Evolutionary conservation across 2,329 filamentous ascomycete species (phyloP).

Genomic region (Zymoseptoria ardabiliae): DNA sequence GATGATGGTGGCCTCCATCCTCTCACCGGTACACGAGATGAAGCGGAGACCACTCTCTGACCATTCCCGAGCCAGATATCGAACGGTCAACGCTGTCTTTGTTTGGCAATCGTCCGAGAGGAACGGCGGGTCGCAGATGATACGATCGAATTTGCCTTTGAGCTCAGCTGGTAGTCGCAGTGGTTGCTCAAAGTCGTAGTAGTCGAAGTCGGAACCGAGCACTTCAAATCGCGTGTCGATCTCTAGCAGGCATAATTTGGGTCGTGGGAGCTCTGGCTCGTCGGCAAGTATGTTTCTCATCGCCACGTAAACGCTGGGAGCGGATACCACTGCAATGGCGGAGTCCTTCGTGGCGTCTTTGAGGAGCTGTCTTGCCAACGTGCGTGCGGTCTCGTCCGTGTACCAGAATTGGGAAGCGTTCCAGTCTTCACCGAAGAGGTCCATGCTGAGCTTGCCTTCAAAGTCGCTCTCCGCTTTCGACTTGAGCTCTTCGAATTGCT

Average conservation of each 20-base stretch:
- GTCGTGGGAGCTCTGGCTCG: constrained; percentile 33
- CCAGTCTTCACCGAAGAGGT: constrained; percentile 72
- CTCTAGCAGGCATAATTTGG: constrained; percentile 61
- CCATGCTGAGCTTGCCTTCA: constrained; percentile 49
- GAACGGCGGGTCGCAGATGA: constrained; percentile 74
- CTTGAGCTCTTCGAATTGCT: constrained; percentile 63
- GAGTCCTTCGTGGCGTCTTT: constrained; percentile 48
- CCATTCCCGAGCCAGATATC: constrained; percentile 59
- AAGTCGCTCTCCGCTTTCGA: constrained; percentile 51
- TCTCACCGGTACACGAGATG: constrained; percentile 69
- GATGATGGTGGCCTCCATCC: constrained; percentile 58
- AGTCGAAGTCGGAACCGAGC: constrained; percentile 67
- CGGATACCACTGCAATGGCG: constrained; percentile 61
- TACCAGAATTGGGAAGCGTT: constrained; percentile 79
- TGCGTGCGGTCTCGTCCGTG: constrained; percentile 60
- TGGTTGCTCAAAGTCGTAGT: constrained; percentile 67
- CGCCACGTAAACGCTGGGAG: constrained; percentile 70
- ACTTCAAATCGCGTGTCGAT: constrained; percentile 66
- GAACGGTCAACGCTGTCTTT: constrained; percentile 66
- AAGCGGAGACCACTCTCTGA: constrained; percentile 33
- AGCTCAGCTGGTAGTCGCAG: constrained; percentile 53
- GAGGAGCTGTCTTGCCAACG: constrained; percentile 59
- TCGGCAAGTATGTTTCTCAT: constrained; percentile 54
- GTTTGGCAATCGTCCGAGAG: constrained; percentile 74
- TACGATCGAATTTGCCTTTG: constrained; percentile 58